Evolutionary conservation across 2,329 filamentous ascomycete genomes (phyloP), one percentile per base, ranked within the genome.

Genomic region (Endocalyx cinctus): DNA sequence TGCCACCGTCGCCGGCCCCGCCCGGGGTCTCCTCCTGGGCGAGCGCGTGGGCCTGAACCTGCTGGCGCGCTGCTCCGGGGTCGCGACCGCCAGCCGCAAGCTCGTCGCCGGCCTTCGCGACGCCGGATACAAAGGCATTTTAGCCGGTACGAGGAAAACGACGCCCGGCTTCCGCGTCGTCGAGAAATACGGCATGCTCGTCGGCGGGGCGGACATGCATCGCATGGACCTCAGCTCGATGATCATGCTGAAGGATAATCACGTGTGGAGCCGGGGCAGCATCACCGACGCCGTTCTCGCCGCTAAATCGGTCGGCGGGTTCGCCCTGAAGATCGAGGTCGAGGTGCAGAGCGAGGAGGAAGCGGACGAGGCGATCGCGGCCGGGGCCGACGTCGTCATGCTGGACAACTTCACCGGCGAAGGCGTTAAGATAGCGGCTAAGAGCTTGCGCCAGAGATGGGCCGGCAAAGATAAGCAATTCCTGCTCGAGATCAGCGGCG

Each of bases 211-310:
- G 12, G 92, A 98, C 63, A 78, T 82, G 3, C 92, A 98, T 61
- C 73, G 92, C 19, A 87, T 95, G 64, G 92, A 98, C 59, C 70
- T 98, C 36, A 85, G 80, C 58, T 77, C 82, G 45, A 97, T 98
- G 92, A 89, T 89, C 36, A 98, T 98, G 92, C 73, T 98, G 45
- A 98, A 98, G 69, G 92, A 98, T 64, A 98, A 98, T 63, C 92
- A 98, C 63, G 83, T 98, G 37, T 96, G 90, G 84, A 87, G 87
- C 42, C 82, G 84, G 34, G 83, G 83, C 17, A 86, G 84, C 55
- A 97, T 98, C 59, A 80, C 84, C 2, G 79, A 84, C 15, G 92
- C 92, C 5, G 89, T 98, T 16, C 69, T 69, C 25, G 87, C 90
- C 3, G 92, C 92, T 16, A 87, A 87, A 58, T 72, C 80, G 10